Percentiles rank a stretch among this genome's conserved stretches.
phyloP scores from a whole-genome alignment of 164 flowering plant species.

The Nelumbo lutea region DNA sequence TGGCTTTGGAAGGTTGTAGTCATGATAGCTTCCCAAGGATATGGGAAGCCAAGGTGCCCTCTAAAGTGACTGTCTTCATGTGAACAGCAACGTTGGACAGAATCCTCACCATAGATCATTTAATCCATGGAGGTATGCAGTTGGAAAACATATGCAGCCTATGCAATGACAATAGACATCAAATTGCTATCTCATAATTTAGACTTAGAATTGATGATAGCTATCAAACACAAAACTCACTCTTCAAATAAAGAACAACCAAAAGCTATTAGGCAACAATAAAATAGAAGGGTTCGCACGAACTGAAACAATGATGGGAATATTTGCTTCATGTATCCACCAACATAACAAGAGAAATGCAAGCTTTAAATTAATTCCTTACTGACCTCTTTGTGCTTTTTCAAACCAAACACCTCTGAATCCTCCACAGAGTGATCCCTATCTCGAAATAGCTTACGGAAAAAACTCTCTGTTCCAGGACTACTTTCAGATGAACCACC shows the following conservation, averaged over 20 bases:
- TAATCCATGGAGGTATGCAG: too few species aligned
- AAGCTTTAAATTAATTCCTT: neutral
- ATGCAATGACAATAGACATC: too few species aligned
- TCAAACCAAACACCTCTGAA: conserved; percentile 80
- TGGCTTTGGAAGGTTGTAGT: too few species aligned
- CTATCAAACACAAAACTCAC: too few species aligned
- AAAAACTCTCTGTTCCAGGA: conserved; percentile 92
- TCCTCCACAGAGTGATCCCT: conserved; percentile 95
- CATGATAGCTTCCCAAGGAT: too few species aligned
- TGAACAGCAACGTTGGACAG: too few species aligned
- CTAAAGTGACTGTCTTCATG: too few species aligned
- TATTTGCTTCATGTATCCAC: neutral
- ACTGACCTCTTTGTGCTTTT: conserved; percentile 78
- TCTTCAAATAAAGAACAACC: neutral
- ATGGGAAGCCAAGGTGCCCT: too few species aligned
- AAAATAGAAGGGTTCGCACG: neutral
- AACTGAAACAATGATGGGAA: neutral
- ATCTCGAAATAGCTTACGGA: conserved; percentile 87
- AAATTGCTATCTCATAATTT: too few species aligned
- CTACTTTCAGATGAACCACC: conserved; percentile 64
- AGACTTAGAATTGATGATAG: too few species aligned
- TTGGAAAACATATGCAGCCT: too few species aligned
- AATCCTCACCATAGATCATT: too few species aligned
- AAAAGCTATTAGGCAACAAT: neutral
- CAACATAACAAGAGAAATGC: neutral